Conservation (phyloP, 768 basidiomycete species). For the Phylloporus arenicola region DNA sequence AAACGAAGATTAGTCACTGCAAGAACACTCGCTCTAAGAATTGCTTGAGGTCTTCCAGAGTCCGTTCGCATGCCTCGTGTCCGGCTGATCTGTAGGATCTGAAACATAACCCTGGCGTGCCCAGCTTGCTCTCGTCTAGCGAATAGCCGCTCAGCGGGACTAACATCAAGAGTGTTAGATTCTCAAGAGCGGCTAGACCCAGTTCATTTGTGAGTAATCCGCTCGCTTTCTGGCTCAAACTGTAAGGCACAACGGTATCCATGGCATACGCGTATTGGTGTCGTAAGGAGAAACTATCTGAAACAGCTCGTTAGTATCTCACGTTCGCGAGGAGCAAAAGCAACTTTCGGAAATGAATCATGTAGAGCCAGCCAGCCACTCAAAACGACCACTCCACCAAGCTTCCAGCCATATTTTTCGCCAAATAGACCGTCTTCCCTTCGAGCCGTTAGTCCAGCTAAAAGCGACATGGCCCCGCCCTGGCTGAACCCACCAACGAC, state of each 20-base stretch:
- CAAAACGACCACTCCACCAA: too few species aligned
- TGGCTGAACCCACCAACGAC: slow-evolving; percentile 89
- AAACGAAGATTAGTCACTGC: slow-evolving; percentile 3
- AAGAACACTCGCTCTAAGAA: slow-evolving; percentile 61
- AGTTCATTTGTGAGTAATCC: slow-evolving; percentile 44
- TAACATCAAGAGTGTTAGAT: too few species aligned
- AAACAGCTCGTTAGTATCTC: slow-evolving; percentile 7
- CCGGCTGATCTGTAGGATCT: slow-evolving; percentile 61
- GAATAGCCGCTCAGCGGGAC: too few species aligned
- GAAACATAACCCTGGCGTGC: slow-evolving; percentile 53
- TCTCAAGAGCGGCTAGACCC: too few species aligned
- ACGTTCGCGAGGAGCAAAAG: neutral
- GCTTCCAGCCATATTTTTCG: too few species aligned
- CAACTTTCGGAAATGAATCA: too few species aligned
- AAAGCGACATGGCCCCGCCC: slow-evolving; percentile 69
- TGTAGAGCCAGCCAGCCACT: too few species aligned
- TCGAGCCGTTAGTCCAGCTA: too few species aligned
- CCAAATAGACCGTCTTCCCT: too few species aligned
- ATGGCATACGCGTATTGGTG: slow-evolving; percentile 86
- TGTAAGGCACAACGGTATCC: slow-evolving; percentile 72
- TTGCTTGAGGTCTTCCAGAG: slow-evolving; percentile 61
- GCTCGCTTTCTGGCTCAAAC: slow-evolving; percentile 49
- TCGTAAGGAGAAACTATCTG: slow-evolving; percentile 56
- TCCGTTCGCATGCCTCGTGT: slow-evolving; percentile 60
- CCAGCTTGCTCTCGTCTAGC: slow-evolving; percentile 14